phyloP scores from a whole-genome alignment of 192 early-diverging fungal species.

The Fimicolochytrium jonesii region DNA sequence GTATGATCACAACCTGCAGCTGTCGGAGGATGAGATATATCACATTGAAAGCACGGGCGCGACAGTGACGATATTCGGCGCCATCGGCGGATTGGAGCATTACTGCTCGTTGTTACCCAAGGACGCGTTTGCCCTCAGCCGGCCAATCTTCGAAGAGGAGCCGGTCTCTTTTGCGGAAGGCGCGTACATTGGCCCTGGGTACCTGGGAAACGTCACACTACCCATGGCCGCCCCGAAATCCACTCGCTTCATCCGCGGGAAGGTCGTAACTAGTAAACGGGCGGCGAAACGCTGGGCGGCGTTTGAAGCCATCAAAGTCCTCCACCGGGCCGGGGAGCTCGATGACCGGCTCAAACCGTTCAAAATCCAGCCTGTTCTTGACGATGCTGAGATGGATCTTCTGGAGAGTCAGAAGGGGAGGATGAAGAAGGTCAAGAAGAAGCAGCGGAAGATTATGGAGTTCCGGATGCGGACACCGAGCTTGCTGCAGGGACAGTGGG shows the following conservation, averaged over 20 bases:
- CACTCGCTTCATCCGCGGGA: slow-evolving; percentile 1
- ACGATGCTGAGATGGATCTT: not conserved
- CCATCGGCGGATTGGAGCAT: slow-evolving; percentile 33
- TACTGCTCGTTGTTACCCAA: slow-evolving; percentile 74
- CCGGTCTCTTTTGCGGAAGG: too few relatives aligned
- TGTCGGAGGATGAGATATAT: slow-evolving; percentile 33
- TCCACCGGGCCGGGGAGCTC: slow-evolving; percentile 61
- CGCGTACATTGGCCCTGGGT: too few relatives aligned
- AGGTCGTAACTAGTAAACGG: slow-evolving; percentile 42
- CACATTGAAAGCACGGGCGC: slow-evolving; percentile 13
- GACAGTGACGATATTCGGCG: not conserved
- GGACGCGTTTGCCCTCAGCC: slow-evolving; percentile 39
- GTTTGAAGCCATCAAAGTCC: slow-evolving; percentile 57
- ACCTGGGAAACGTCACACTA: slow-evolving; percentile 17
- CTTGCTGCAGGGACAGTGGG: not conserved
- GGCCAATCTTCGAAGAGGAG: slow-evolving; percentile 4
- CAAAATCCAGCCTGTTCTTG: not conserved
- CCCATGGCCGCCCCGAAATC: slow-evolving; percentile 13
- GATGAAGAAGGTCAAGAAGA: not conserved
- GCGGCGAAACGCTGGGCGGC: slow-evolving; percentile 67
- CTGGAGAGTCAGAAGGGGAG: not conserved
- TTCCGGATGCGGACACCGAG: slow-evolving; percentile 11
- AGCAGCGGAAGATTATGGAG: not conserved
- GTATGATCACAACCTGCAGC: not conserved
- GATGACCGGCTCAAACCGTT: slow-evolving; percentile 65